Evolutionary conservation across 306 rosid genomes (phyloP).

Genomic region (Malus asiatica): DNA sequence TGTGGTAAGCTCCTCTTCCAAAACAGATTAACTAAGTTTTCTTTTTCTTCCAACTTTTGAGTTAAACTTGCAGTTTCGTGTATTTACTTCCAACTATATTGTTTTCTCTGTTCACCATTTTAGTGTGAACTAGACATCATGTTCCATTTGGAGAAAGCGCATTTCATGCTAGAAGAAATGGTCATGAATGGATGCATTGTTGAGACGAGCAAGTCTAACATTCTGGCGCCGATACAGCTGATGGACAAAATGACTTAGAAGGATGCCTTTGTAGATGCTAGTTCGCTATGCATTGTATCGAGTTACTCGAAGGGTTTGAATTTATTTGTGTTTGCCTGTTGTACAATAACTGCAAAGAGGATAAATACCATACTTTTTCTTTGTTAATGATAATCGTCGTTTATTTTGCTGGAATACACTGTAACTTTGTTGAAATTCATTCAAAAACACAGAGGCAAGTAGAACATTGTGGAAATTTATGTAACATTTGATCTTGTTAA

Average conservation of each 20-base stretch:
- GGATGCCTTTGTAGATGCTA: not conserved
- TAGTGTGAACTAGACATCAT: conserved; percentile 98
- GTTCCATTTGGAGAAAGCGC: conserved; percentile 96
- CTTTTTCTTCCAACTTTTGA: not conserved
- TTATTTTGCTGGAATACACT: not conserved
- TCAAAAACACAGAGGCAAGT: not conserved
- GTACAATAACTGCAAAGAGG: conserved; percentile 1
- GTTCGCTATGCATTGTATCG: not conserved
- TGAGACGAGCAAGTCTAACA: conserved; percentile 75
- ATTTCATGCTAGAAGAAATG: conserved; percentile 98
- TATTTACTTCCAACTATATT: not conserved
- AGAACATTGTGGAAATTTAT: not conserved
- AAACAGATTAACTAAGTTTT: not conserved
- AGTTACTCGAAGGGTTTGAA: not conserved
- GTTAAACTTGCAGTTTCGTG: not conserved
- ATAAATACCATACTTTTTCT: not conserved
- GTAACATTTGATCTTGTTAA: not conserved
- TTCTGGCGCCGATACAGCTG: conserved; percentile 84
- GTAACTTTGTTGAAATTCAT: not conserved
- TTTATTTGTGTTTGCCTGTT: not conserved
- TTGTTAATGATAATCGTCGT: not conserved
- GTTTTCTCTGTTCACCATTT: conserved; percentile 7
- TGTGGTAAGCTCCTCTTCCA: conserved; percentile 47
- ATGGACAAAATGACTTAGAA: conserved; percentile 74
- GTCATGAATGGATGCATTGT: conserved; percentile 92